Evolutionary conservation across 176 grass and related monocot genomes (phyloP).

Genomic region (Cenchrus purpureus): DNA sequence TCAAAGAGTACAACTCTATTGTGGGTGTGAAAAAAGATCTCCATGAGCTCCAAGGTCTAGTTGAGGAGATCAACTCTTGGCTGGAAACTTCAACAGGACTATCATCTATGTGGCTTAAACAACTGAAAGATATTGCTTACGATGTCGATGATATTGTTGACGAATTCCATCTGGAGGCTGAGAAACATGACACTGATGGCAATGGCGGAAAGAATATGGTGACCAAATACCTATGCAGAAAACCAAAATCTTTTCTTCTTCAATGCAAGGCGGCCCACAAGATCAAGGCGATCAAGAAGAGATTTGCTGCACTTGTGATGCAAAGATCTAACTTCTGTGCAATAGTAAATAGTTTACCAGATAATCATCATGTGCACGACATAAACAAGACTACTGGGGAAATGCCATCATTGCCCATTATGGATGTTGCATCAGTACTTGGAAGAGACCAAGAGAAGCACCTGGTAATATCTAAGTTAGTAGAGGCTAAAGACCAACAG

Average conservation of each 20-base stretch:
- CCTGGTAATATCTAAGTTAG: background rate
- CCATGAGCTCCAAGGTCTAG: background rate
- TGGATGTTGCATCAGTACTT: background rate
- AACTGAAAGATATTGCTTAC: background rate
- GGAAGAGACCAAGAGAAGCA: constrained; percentile 15
- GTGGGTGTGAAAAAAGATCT: background rate
- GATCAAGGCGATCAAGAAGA: background rate
- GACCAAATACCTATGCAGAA: background rate
- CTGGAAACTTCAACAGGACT: background rate
- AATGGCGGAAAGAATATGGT: background rate
- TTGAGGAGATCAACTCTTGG: background rate
- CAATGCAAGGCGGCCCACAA: background rate
- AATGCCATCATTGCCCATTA: background rate
- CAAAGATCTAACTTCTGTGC: background rate
- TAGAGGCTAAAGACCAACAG: background rate
- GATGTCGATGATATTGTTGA: background rate
- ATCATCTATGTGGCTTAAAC: background rate
- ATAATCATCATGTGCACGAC: rapidly evolving
- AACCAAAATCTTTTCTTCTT: background rate
- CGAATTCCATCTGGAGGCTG: background rate
- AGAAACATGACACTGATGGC: background rate
- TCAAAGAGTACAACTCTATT: background rate
- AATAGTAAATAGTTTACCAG: background rate
- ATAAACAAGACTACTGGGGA: background rate
- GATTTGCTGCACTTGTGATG: background rate